phyloP scores from a whole-genome alignment of 495 filamentous ascomycete genomes.

The Lepraria neglecta region DNA sequence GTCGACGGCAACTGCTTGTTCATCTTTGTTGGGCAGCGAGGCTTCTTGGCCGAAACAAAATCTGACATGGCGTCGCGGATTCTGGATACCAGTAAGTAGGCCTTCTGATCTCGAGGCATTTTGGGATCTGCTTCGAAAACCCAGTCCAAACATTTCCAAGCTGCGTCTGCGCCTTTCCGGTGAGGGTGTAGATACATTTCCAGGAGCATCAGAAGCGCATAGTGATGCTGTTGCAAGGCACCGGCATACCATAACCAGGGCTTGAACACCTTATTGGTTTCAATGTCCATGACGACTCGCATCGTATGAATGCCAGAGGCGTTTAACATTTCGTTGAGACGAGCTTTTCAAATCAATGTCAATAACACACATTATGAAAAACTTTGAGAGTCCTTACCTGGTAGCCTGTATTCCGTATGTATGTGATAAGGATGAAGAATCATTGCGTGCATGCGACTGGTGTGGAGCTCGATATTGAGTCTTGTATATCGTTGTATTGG shows the following conservation, averaged over 20 bases:
- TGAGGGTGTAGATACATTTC: constrained; percentile 53
- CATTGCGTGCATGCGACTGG: constrained; percentile 55
- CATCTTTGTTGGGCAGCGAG: not conserved
- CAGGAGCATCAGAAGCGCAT: constrained; percentile 40
- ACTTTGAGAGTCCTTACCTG: constrained; percentile 11
- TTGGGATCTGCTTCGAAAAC: constrained; percentile 55
- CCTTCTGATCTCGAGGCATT: constrained; percentile 37
- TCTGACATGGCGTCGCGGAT: constrained; percentile 22
- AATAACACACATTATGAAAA: not conserved
- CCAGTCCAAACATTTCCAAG: constrained; percentile 66
- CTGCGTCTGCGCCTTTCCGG: constrained; percentile 49
- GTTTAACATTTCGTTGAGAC: constrained; percentile 32
- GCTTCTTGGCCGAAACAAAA: not conserved
- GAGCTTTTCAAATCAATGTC: constrained; percentile 22
- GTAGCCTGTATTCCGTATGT: constrained; percentile 42
- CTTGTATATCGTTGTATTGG: constrained; percentile 51
- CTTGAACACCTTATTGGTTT: constrained; percentile 28
- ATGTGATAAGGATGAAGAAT: constrained; percentile 59
- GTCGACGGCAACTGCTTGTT: not conserved
- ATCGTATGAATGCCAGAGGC: constrained; percentile 31
- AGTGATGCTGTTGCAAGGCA: constrained; percentile 45
- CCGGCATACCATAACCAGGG: constrained; percentile 43
- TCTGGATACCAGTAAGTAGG: constrained; percentile 37
- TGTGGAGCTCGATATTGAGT: constrained; percentile 54
- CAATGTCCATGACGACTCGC: constrained; percentile 33